Conservation (phyloP, 2,329 filamentous ascomycete genomes). For the Trichoderma sp. region DNA sequence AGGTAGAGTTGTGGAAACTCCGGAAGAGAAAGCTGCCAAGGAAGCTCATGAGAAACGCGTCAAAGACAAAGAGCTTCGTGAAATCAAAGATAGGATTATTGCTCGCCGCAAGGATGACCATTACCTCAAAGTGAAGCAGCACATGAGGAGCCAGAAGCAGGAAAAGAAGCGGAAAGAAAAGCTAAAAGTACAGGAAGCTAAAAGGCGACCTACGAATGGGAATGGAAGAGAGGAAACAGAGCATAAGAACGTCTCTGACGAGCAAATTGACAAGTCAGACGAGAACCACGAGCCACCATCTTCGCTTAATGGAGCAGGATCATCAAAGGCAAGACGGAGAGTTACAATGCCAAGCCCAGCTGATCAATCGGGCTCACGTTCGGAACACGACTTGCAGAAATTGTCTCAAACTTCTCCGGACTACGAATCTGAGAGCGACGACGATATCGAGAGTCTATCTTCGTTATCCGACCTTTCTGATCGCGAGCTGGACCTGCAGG, state of each 20-base stretch:
- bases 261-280: constrained; percentile 30
- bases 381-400: not conserved
- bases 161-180: constrained; percentile 73
- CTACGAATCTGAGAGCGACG: constrained; percentile 36
- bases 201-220: constrained; percentile 37
- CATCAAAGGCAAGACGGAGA: constrained; percentile 32
- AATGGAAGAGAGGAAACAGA: not conserved
- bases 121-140: constrained; percentile 45
- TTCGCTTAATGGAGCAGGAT: constrained; percentile 10
- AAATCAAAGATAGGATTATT: constrained; percentile 47
- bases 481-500: constrained; percentile 44
- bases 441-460: constrained; percentile 38
- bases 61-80: constrained; percentile 44
- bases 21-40: constrained; percentile 53
- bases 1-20: constrained; percentile 54
- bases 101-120: constrained; percentile 45
- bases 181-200: constrained; percentile 74
- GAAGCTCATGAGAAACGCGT: constrained; percentile 51
- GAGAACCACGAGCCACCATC: constrained; percentile 22
- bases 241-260: constrained; percentile 29
- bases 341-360: not conserved
- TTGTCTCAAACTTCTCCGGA: not conserved
- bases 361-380: not conserved
- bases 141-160: constrained; percentile 39
- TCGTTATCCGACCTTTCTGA: constrained; percentile 48